Evolutionary conservation across 139 green algal genomes (phyloP).

Genomic region (Penium margaritaceum): DNA sequence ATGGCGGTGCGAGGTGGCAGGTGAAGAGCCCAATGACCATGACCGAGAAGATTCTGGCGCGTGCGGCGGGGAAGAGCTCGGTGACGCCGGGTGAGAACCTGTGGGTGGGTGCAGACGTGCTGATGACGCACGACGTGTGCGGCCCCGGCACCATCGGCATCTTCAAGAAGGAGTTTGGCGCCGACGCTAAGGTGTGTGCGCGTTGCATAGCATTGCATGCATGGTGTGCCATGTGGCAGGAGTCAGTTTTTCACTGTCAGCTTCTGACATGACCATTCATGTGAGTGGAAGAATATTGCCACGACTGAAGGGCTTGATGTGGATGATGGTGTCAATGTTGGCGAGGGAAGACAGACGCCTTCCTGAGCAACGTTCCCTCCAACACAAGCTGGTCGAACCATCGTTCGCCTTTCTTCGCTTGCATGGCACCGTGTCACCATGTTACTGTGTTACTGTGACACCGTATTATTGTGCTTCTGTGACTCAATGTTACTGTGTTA

Average conservation of each 20-base stretch:
- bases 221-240: no score
- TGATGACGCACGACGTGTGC: conserved; percentile 93
- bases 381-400: not conserved
- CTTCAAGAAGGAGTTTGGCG: conserved; percentile 90
- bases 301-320: not conserved
- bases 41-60: conserved; percentile 91
- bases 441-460: no score
- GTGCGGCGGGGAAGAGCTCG: conserved; percentile 58
- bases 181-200: conserved; percentile 65
- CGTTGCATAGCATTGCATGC: not conserved
- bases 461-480: no score
- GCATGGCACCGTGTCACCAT: not conserved
- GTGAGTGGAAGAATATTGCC: no score
- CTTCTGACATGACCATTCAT: no score
- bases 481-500: no score
- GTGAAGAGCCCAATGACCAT: conserved; percentile 78
- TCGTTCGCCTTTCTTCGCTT: not conserved
- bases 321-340: not conserved
- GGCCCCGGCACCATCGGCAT: conserved; percentile 89
- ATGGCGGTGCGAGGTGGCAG: no score
- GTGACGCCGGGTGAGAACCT: conserved; percentile 84
- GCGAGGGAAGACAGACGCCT: not conserved
- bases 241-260: no score
- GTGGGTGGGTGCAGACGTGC: conserved; percentile 84
- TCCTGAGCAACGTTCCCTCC: not conserved